phyloP scores from a whole-genome alignment of 305 asterid genomes.

The Fraxinus nigra region DNA sequence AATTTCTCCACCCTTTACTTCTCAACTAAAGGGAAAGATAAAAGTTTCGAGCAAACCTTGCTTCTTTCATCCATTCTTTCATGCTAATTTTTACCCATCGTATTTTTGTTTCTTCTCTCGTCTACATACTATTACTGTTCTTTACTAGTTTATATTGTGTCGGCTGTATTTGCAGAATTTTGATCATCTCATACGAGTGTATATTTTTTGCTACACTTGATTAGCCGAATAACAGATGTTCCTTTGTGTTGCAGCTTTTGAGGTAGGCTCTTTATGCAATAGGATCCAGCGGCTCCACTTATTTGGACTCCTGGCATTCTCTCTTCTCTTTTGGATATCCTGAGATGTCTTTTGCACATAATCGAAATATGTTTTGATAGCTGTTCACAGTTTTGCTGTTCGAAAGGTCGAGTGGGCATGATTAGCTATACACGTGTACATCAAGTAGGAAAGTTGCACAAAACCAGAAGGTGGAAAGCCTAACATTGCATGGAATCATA shows the following conservation, averaged over 20 bases:
- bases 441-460: constrained; percentile 27
- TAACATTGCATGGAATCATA: constrained; percentile 6
- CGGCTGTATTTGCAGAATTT: neutral
- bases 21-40: neutral
- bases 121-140: neutral
- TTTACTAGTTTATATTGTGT: neutral
- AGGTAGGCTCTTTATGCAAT: constrained; percentile 3
- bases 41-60: neutral
- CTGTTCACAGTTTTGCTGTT: constrained; percentile 19
- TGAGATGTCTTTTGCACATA: constrained; percentile 9
- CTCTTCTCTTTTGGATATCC: constrained; percentile 16
- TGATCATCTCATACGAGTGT: neutral
- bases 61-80: neutral
- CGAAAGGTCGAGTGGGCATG: constrained; percentile 16
- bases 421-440: constrained; percentile 16
- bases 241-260: constrained; percentile 28
- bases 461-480: constrained; percentile 48
- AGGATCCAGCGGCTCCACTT: constrained; percentile 24
- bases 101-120: neutral
- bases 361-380: constrained; percentile 3
- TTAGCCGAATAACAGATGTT: neutral
- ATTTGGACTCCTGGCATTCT: constrained; percentile 21
- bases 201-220: neutral
- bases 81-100: neutral
- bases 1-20: neutral